Percentiles rank a stretch among this genome's conserved stretches.
Conservation (phyloP, 2,329 filamentous ascomycete genomes). For the Colletotrichum melonis region DNA sequence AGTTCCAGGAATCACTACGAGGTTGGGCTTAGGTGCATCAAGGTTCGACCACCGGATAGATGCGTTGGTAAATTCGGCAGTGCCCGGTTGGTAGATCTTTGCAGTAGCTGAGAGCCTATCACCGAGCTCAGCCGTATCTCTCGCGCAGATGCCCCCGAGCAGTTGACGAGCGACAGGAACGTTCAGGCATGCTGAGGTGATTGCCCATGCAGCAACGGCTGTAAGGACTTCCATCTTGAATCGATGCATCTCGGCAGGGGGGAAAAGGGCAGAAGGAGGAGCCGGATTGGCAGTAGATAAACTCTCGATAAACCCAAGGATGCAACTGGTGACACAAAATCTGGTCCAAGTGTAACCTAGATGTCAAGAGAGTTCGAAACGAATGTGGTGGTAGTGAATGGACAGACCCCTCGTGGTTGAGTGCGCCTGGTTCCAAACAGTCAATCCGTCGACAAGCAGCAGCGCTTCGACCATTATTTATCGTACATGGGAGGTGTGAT, state of each 20-base stretch:
- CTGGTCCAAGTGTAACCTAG: not conserved
- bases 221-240: conserved; percentile 40
- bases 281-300: not conserved
- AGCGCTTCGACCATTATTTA: conserved; percentile 19
- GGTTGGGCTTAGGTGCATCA: conserved; percentile 53
- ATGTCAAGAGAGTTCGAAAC: not conserved
- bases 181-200: conserved; percentile 38
- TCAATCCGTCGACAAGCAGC: not conserved
- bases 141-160: conserved; percentile 35
- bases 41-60: conserved; percentile 59
- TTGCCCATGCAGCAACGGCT: conserved; percentile 42
- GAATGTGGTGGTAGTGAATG: not conserved
- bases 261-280: not conserved
- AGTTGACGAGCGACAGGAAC: conserved; percentile 27
- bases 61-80: conserved; percentile 50
- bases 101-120: conserved; percentile 50
- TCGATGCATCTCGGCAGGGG: conserved; percentile 13
- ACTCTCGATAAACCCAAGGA: not conserved
- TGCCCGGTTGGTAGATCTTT: conserved; percentile 55
- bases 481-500: not conserved
- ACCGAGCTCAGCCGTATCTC: conserved; percentile 40
- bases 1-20: conserved; percentile 58
- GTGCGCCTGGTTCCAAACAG: not conserved
- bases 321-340: not conserved
- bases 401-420: not conserved